Evolutionary conservation across 2,329 filamentous ascomycete genomes (phyloP).

Genomic region (Claviceps cyperi): DNA sequence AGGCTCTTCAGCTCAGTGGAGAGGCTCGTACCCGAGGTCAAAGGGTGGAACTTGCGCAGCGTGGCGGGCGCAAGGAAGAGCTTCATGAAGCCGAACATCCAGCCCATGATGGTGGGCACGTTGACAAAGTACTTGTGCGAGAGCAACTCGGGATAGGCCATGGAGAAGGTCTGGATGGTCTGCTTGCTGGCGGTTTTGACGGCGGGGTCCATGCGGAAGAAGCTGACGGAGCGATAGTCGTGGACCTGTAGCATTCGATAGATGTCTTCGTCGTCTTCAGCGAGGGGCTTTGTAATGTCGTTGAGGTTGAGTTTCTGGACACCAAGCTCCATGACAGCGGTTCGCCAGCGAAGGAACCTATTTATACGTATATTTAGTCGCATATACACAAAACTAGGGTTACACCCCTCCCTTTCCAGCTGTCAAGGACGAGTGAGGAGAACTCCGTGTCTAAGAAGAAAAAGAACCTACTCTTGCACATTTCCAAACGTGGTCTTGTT

Average conservation of each 20-base stretch:
- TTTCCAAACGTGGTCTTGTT: conserved; percentile 74
- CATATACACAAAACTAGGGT: background rate
- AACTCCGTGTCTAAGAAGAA: background rate
- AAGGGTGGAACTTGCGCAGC: conserved; percentile 65
- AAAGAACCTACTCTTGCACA: conserved; percentile 51
- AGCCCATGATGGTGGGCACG: conserved; percentile 81
- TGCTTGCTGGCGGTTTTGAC: conserved; percentile 65
- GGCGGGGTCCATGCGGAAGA: conserved; percentile 64
- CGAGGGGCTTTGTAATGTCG: conserved; percentile 54
- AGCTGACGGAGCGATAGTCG: conserved; percentile 79
- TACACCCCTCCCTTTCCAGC: background rate
- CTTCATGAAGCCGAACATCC: conserved; percentile 65
- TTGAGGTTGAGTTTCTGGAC: conserved; percentile 59
- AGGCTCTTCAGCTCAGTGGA: conserved; percentile 44
- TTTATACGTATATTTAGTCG: background rate
- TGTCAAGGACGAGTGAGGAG: background rate
- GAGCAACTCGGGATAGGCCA: conserved; percentile 79
- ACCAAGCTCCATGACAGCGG: conserved; percentile 79
- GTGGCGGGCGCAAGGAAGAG: conserved; percentile 60
- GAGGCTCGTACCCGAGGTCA: conserved; percentile 58
- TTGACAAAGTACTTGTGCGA: conserved; percentile 88
- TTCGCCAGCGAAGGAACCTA: conserved; percentile 81
- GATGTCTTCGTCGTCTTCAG: conserved; percentile 61
- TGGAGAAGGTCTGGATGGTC: conserved; percentile 68
- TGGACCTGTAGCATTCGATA: conserved; percentile 90